Evolutionary conservation across 768 basidiomycete genomes (phyloP).

Genomic region (Fomitopsis pulvina): DNA sequence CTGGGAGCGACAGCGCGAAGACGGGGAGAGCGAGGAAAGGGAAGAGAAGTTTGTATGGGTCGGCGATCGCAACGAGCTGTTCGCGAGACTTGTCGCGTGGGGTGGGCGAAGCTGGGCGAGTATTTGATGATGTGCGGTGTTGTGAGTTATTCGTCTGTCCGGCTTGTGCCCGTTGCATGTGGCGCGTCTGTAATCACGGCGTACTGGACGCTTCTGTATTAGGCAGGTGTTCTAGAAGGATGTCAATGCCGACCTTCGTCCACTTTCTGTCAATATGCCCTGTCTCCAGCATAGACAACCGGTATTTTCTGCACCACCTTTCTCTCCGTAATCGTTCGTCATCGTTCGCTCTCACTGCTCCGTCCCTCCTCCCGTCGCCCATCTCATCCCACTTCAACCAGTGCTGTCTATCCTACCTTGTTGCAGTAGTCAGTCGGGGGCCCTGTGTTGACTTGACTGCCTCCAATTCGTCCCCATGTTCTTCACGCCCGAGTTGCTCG

Average conservation of each 20-base stretch:
- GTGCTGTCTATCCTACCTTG: not conserved
- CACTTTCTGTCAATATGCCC: not conserved
- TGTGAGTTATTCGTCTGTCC: not conserved
- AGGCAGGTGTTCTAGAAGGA: not conserved
- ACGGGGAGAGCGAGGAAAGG: constrained; percentile 28
- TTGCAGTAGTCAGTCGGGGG: not conserved
- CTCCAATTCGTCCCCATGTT: constrained; percentile 43
- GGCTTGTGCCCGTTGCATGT: not conserved
- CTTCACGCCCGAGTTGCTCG: constrained; percentile 76
- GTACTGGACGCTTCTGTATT: constrained; percentile 1
- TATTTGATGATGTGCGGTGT: not conserved
- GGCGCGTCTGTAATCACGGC: not conserved
- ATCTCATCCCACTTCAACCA: no score
- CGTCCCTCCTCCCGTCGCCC: no score
- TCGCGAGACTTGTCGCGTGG: constrained; percentile 52
- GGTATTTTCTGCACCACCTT: no score
- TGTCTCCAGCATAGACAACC: no score
- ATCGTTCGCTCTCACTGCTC: no score
- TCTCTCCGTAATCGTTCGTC: no score
- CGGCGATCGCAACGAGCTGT: constrained; percentile 56
- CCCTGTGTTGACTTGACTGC: not conserved
- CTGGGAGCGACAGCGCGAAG: constrained; percentile 28
- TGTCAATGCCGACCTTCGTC: not conserved
- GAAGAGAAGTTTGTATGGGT: constrained; percentile 57
- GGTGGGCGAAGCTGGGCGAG: constrained; percentile 44